Percentiles rank a stretch among this genome's conserved stretches.
These are phyloP conservation scores for Plasmopara viticola DNA, from an alignment of 352 stramenopile species.

Conservation along the genomic window DNA sequence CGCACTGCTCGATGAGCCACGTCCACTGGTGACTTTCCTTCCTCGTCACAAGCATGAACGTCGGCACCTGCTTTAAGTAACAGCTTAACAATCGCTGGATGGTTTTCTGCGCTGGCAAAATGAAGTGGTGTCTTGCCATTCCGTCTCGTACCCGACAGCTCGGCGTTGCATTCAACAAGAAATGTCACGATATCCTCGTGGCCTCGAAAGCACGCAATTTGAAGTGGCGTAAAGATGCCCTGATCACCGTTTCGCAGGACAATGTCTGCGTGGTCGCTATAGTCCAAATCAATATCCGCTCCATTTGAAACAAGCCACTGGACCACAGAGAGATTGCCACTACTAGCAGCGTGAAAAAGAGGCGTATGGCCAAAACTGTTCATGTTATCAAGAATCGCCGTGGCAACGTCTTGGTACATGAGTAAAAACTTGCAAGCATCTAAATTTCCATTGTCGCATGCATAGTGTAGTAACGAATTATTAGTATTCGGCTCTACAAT, in stretches of 20 bases:
- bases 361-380: too few relatives aligned
- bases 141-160: slow-evolving; percentile 48
- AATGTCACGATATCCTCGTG: too few relatives aligned
- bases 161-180: slow-evolving; percentile 70
- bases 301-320: too few relatives aligned
- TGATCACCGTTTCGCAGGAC: too few relatives aligned
- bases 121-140: slow-evolving; percentile 76
- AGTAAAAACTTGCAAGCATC: slow-evolving; percentile 76
- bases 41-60: slow-evolving; percentile 47
- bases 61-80: slow-evolving; percentile 65
- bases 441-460: slow-evolving; percentile 77
- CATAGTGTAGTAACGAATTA: slow-evolving; percentile 76
- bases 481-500: too few relatives aligned
- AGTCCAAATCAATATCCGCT: too few relatives aligned
- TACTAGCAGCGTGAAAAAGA: too few relatives aligned
- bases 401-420: slow-evolving; percentile 64
- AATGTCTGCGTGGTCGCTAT: too few relatives aligned
- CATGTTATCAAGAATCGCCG: too few relatives aligned
- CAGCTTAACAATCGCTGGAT: slow-evolving; percentile 53
- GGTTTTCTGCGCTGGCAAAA: slow-evolving; percentile 59
- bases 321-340: too few relatives aligned
- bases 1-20: slow-evolving; percentile 40
- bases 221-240: too few relatives aligned
- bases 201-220: too few relatives aligned
- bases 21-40: slow-evolving; percentile 60